Conservation (phyloP, 176 grass and related monocot genomes). For the Hsuehochloa calcarea region DNA sequence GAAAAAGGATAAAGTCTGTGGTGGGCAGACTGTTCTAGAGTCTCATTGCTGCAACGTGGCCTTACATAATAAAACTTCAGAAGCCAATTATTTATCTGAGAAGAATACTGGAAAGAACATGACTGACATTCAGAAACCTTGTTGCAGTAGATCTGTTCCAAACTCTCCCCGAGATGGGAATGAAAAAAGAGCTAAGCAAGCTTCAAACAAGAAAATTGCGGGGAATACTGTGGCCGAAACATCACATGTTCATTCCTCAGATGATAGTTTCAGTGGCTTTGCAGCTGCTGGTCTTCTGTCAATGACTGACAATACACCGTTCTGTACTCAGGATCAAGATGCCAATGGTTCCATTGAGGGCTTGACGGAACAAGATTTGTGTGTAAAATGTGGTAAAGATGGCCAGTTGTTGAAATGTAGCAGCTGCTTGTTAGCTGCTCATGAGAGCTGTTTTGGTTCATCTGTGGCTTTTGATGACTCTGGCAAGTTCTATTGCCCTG, state of each 20-base stretch:
- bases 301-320: background rate
- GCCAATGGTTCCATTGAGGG: background rate
- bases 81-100: background rate
- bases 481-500: conserved; percentile 36
- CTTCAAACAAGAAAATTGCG: background rate
- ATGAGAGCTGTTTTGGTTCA: conserved; percentile 36
- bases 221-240: conserved; percentile 16
- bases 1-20: conserved; percentile 13
- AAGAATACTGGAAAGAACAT: conserved; percentile 20
- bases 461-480: conserved; percentile 25
- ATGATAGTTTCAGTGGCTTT: conserved; percentile 26
- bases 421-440: conserved; percentile 37
- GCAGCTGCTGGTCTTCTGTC: conserved; percentile 23
- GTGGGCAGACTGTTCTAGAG: conserved; percentile 1
- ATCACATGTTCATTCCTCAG: conserved; percentile 14
- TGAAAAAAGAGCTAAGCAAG: background rate
- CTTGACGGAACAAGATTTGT: conserved; percentile 40
- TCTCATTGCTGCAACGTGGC: conserved; percentile 14
- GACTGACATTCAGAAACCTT: conserved; percentile 1
- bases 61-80: conserved; percentile 30
- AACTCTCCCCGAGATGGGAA: background rate
- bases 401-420: conserved; percentile 48
- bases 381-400: conserved; percentile 50
- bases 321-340: conserved; percentile 16
- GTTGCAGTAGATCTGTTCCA: background rate